Conservation (phyloP, 108 stramenopile species). For the Nitzschia sp. region DNA sequence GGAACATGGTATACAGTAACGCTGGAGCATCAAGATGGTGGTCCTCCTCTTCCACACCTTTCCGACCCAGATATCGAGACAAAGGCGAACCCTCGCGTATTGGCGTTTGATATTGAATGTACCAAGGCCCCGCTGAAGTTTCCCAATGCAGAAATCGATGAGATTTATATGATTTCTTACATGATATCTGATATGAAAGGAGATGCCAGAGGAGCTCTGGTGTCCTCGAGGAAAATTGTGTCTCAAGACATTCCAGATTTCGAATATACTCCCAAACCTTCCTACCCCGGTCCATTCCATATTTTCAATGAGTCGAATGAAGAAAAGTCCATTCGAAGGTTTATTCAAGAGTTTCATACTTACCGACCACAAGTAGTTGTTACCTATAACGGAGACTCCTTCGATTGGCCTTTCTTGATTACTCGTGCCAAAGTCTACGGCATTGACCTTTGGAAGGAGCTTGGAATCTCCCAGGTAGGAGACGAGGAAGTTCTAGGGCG, state of each 20-base stretch:
- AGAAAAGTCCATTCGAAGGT: conserved; percentile 72
- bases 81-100: conserved; percentile 89
- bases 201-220: conserved; percentile 84
- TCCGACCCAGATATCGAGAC: conserved; percentile 85
- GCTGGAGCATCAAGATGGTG: conserved; percentile 44
- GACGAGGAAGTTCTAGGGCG: conserved; percentile 78
- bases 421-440: conserved; percentile 77
- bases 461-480: conserved; percentile 75
- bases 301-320: conserved; percentile 94
- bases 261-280: conserved; percentile 97
- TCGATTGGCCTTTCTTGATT: conserved; percentile 98
- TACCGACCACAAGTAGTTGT: conserved; percentile 93
- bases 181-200: conserved; percentile 76
- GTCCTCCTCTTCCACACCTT: conserved; percentile 35
- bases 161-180: conserved; percentile 99
- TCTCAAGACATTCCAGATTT: conserved; percentile 92
- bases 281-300: conserved; percentile 94
- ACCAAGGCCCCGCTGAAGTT: conserved; percentile 98
- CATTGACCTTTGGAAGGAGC: conserved; percentile 83
- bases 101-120: conserved; percentile 99
- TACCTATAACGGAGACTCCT: conserved; percentile 99
- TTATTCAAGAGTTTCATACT: conserved; percentile 82
- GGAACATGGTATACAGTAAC: conserved; percentile 97
- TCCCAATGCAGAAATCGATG: conserved; percentile 92
- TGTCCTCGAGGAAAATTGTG: conserved; percentile 88